Evolutionary conservation across 331 rosid genomes (phyloP).

Genomic region (Pyrus hybrid): DNA sequence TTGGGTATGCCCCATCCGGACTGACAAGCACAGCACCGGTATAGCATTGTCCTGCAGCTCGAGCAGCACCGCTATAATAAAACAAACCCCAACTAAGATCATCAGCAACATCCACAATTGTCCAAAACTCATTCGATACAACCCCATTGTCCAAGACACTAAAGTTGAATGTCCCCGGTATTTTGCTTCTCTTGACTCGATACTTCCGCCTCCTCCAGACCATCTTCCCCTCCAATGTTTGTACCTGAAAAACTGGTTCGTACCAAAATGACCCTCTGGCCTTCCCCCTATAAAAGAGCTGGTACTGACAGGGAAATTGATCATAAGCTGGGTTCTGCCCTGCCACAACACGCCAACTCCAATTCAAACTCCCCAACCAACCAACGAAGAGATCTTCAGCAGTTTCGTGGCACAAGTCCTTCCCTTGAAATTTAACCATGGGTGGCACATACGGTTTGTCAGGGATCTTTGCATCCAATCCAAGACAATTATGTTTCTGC

Average conservation of each 20-base stretch:
- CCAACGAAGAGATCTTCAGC: slow-evolving; percentile 88
- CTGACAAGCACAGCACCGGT: slow-evolving; percentile 88
- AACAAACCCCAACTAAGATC: slow-evolving; percentile 92
- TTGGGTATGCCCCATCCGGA: slow-evolving; percentile 74
- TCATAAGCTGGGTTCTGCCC: slow-evolving; percentile 97
- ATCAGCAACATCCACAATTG: slow-evolving; percentile 65
- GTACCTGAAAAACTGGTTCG: slow-evolving; percentile 88
- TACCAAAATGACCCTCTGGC: slow-evolving; percentile 92
- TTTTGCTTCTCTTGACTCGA: slow-evolving; percentile 66
- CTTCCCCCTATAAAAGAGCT: slow-evolving; percentile 85
- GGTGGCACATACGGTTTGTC: slow-evolving; percentile 64
- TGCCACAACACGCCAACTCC: slow-evolving; percentile 97
- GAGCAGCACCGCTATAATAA: slow-evolving; percentile 83
- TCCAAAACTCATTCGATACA: slow-evolving; percentile 92
- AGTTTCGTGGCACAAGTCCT: slow-evolving; percentile 37
- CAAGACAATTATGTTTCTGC: slow-evolving; percentile 93
- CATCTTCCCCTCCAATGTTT: slow-evolving; percentile 69
- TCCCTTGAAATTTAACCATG: slow-evolving; percentile 47
- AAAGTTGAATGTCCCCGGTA: slow-evolving; percentile 69
- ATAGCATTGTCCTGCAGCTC: slow-evolving; percentile 90
- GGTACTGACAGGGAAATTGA: slow-evolving; percentile 91
- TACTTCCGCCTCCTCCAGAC: slow-evolving; percentile 88
- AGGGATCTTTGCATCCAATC: slow-evolving; percentile 77
- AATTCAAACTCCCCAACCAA: slow-evolving; percentile 73
- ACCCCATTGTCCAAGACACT: slow-evolving; percentile 92